Percentiles rank a stretch among this genome's conserved stretches.
Evolutionary conservation across 2,329 filamentous ascomycete genomes (phyloP).

Genomic region (Hymenoscyphus albidus): DNA sequence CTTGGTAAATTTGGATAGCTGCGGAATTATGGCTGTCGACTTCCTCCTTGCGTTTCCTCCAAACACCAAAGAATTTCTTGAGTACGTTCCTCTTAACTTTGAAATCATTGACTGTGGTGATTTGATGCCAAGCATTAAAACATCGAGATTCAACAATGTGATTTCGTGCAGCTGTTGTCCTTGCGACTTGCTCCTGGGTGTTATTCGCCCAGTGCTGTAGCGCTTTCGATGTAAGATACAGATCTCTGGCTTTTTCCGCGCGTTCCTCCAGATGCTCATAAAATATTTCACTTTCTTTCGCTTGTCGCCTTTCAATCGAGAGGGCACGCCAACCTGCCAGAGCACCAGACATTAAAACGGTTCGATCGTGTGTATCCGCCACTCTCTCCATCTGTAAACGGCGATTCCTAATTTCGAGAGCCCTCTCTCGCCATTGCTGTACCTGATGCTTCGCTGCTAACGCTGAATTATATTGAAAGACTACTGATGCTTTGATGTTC

Average conservation of each 20-base stretch:
- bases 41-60: slow-evolving; percentile 34
- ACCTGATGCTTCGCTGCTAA: slow-evolving; percentile 21
- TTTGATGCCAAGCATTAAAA: slow-evolving; percentile 66
- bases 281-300: slow-evolving; percentile 46
- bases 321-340: slow-evolving; percentile 48
- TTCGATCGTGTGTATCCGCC: slow-evolving; percentile 48
- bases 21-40: slow-evolving; percentile 24
- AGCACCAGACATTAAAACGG: slow-evolving; percentile 48
- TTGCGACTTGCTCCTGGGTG: slow-evolving; percentile 60
- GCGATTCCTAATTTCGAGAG: slow-evolving; percentile 34
- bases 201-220: slow-evolving; percentile 67
- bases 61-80: slow-evolving; percentile 51
- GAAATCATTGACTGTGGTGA: slow-evolving; percentile 45
- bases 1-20: slow-evolving; percentile 33
- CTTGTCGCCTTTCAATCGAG: slow-evolving; percentile 26
- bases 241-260: slow-evolving; percentile 59
- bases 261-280: slow-evolving; percentile 54
- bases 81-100: slow-evolving; percentile 49
- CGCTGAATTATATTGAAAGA: slow-evolving; percentile 24
- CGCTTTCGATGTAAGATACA: slow-evolving; percentile 61
- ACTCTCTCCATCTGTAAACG: slow-evolving; percentile 39
- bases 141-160: slow-evolving; percentile 67
- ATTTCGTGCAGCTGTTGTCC: slow-evolving; percentile 63
- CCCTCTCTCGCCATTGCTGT: slow-evolving; percentile 28
- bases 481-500: slow-evolving; percentile 25